Evolutionary conservation across 2,329 filamentous ascomycete genomes (phyloP).

Genomic region (Davidsoniella virescens): DNA sequence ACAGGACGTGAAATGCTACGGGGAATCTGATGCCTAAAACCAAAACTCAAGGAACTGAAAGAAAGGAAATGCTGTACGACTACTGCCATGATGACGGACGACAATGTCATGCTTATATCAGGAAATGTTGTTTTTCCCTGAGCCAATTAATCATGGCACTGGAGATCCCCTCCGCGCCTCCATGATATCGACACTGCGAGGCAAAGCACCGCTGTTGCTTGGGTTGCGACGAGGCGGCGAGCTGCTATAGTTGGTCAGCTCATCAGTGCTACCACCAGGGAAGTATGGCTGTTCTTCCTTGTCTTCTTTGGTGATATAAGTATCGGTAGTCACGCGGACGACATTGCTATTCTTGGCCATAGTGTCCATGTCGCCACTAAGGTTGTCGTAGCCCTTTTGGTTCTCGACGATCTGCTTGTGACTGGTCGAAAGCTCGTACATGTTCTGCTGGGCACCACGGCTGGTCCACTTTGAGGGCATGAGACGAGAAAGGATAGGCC

Average conservation of each 20-base stretch:
- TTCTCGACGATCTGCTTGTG: background rate
- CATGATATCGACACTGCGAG: background rate
- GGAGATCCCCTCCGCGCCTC: background rate
- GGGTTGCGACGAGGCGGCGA: background rate
- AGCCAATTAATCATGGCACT: background rate
- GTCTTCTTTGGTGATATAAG: conserved; percentile 5
- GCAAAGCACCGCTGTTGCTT: background rate
- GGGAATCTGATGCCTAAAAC: no score
- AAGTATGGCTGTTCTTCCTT: conserved; percentile 3
- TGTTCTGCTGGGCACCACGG: conserved; percentile 1
- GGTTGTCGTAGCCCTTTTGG: background rate
- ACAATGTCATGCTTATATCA: background rate
- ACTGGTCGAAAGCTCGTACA: conserved; percentile 4
- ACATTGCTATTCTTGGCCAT: conserved; percentile 5
- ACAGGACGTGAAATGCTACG: no score
- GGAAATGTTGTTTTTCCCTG: background rate
- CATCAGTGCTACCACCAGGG: conserved; percentile 4
- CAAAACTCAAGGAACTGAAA: no score
- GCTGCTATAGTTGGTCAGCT: background rate
- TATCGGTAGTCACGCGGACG: conserved; percentile 7
- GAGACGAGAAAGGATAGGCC: conserved; percentile 15
- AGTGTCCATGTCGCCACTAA: background rate
- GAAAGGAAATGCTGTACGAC: no score
- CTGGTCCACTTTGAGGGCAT: conserved; percentile 4
- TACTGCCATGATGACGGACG: no score